phyloP scores from a whole-genome alignment of 768 basidiomycete species.

The Mycena galopus region DNA sequence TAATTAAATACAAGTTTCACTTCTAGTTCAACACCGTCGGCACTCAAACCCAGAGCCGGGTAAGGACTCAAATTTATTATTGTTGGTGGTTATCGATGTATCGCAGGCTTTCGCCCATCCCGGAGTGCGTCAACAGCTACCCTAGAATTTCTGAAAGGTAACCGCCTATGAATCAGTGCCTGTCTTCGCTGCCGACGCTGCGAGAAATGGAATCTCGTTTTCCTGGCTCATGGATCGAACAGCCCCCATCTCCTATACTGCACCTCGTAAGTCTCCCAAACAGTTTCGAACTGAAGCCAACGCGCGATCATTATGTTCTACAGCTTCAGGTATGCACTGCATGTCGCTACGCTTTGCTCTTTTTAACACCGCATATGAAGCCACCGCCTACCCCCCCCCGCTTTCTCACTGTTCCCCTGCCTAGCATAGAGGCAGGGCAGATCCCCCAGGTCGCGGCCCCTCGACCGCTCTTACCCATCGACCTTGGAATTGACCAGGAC shows the following conservation, averaged over 20 bases:
- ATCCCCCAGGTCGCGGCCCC: neutral
- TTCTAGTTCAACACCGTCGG: no score
- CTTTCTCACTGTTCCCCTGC: neutral
- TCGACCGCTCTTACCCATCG: neutral
- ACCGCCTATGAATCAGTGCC: no score
- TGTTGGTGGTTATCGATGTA: no score
- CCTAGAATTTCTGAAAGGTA: no score
- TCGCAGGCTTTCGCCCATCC: no score
- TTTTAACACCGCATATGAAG: neutral
- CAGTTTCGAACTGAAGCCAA: neutral
- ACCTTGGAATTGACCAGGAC: neutral
- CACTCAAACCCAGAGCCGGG: no score
- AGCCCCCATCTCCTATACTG: neutral
- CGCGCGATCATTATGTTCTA: neutral
- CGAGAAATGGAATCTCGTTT: no score
- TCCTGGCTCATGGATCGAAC: no score
- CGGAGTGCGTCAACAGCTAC: no score
- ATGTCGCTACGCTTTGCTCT: no score
- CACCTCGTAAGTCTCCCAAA: neutral
- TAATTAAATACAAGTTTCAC: neutral
- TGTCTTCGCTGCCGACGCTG: no score
- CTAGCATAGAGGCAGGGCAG: neutral
- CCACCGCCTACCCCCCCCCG: neutral
- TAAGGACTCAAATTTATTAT: no score
- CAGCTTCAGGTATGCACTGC: constrained; percentile 5